phyloP scores from a whole-genome alignment of 2,329 filamentous ascomycete genomes.

The Ophiocordyceps unilateralis region DNA sequence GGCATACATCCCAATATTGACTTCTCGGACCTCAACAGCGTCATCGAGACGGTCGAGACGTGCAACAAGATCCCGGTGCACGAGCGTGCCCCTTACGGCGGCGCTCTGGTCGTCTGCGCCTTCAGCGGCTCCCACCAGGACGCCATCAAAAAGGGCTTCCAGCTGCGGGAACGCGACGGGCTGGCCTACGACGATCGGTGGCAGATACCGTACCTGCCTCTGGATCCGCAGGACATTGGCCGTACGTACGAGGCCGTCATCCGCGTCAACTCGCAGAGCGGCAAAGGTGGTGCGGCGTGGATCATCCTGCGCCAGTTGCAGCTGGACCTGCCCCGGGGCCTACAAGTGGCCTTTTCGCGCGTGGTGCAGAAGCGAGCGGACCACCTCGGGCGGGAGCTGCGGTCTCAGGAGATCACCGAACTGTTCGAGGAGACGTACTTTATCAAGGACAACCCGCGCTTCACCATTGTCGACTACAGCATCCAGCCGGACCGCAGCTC shows the following conservation, averaged over 20 bases:
- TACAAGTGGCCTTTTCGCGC: slow-evolving; percentile 81
- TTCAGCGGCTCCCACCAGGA: slow-evolving; percentile 91
- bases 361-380: slow-evolving; percentile 76
- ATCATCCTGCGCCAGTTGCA: slow-evolving; percentile 79
- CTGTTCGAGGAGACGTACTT: slow-evolving; percentile 86
- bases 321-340: slow-evolving; percentile 79
- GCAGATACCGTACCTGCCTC: slow-evolving; percentile 79
- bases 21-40: slow-evolving; percentile 71
- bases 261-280: slow-evolving; percentile 89
- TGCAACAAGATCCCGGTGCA: slow-evolving; percentile 94
- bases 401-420: slow-evolving; percentile 64
- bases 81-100: slow-evolving; percentile 76
- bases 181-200: slow-evolving; percentile 50
- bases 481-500: slow-evolving; percentile 69
- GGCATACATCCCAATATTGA: slow-evolving; percentile 73
- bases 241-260: slow-evolving; percentile 97
- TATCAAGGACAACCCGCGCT: slow-evolving; percentile 66
- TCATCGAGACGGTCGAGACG: slow-evolving; percentile 80
- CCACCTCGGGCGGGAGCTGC: slow-evolving; percentile 63
- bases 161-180: slow-evolving; percentile 44
- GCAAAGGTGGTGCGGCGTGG: slow-evolving; percentile 90
- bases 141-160: slow-evolving; percentile 85
- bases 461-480: slow-evolving; percentile 78
- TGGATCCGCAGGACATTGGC: slow-evolving; percentile 86
- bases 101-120: slow-evolving; percentile 78